Conservation (phyloP, 1,284 basidiomycete genomes). For the Sphaerobolus stellatus region DNA sequence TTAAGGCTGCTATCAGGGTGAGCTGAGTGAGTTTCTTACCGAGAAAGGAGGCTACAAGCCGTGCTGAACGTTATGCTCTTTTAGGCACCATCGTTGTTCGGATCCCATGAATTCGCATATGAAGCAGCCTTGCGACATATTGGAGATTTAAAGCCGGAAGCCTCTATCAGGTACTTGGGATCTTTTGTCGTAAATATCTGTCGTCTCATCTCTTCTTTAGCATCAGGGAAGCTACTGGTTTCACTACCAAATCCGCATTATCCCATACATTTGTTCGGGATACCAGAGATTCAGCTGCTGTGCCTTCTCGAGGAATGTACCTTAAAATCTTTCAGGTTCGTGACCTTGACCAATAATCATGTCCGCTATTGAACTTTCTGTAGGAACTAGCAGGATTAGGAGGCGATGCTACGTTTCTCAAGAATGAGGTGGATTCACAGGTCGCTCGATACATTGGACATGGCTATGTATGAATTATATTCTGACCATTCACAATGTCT, state of each 20-base stretch:
- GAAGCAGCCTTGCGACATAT: slow-evolving; percentile 80
- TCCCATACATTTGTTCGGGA: slow-evolving; percentile 79
- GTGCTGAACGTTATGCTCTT: slow-evolving; percentile 12
- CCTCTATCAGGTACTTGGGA: slow-evolving; percentile 68
- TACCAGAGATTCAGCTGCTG: slow-evolving; percentile 72
- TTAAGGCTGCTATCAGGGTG: slow-evolving; percentile 67
- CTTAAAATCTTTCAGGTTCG: slow-evolving; percentile 56
- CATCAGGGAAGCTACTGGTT: slow-evolving; percentile 79
- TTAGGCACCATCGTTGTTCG: slow-evolving; percentile 39
- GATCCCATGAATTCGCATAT: slow-evolving; percentile 77
- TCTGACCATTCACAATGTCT: neutral
- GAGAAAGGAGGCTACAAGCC: slow-evolving; percentile 1
- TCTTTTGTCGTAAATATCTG: neutral
- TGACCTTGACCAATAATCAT: slow-evolving; percentile 3
- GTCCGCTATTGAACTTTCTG: slow-evolving; percentile 5
- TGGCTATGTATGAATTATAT: slow-evolving; percentile 44
- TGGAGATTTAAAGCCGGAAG: slow-evolving; percentile 65
- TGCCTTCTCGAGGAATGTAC: slow-evolving; percentile 63
- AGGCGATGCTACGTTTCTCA: slow-evolving; percentile 71
- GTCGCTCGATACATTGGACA: slow-evolving; percentile 58
- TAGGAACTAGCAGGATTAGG: slow-evolving; percentile 77
- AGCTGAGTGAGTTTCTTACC: slow-evolving; percentile 38
- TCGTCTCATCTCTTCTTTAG: slow-evolving; percentile 38
- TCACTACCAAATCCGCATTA: slow-evolving; percentile 80
- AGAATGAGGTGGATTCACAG: slow-evolving; percentile 69